Conservation (phyloP, 805 yeast species). For the Schizosaccharomyces octosporus region DNA sequence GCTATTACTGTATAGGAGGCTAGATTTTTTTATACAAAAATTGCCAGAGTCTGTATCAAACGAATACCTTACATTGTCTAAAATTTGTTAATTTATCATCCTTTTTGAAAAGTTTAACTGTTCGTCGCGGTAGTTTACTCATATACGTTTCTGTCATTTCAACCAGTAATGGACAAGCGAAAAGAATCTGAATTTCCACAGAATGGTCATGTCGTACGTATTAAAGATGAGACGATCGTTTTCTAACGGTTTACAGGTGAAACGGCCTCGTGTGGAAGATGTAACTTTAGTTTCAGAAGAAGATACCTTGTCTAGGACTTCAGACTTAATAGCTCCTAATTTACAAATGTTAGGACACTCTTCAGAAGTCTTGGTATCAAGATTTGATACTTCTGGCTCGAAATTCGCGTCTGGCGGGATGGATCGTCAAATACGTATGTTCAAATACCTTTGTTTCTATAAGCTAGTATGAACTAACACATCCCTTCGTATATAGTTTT, state of each 20-base stretch:
- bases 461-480: not conserved
- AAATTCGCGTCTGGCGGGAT: conserved; percentile 37
- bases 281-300: not conserved
- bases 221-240: not conserved
- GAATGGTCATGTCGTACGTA: not conserved
- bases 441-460: conserved; percentile 9
- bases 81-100: too few relatives aligned
- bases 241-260: not conserved
- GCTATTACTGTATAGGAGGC: too few relatives aligned
- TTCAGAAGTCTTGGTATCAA: conserved; percentile 26
- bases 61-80: too few relatives aligned
- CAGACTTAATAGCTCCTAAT: conserved; percentile 8
- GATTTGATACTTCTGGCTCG: conserved; percentile 28
- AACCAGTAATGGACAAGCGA: not conserved
- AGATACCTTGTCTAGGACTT: conserved; percentile 9
- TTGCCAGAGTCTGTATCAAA: too few relatives aligned
- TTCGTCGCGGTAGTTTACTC: too few relatives aligned
- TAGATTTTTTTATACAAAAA: too few relatives aligned
- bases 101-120: too few relatives aligned
- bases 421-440: conserved; percentile 18
- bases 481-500: conserved; percentile 11
- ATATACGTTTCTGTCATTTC: not conserved
- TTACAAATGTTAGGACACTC: conserved; percentile 9
- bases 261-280: not conserved
- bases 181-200: not conserved